phyloP scores from a whole-genome alignment of 208 protist species.

The Entamoeba histolytica region DNA sequence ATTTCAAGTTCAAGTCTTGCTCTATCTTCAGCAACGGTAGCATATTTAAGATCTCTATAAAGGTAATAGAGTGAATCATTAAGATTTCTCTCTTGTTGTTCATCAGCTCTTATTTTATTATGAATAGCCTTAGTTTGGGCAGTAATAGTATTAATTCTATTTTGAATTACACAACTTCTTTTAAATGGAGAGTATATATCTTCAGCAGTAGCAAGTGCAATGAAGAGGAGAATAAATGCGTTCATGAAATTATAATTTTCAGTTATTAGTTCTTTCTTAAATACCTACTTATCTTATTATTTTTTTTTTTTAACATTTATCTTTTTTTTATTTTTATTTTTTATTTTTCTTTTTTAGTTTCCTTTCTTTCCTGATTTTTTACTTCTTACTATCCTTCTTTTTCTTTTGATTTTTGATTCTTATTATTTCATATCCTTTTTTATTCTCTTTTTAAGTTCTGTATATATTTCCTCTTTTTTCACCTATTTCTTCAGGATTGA shows the following conservation, averaged over 20 bases:
- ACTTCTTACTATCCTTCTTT: no score
- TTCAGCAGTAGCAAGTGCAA: background rate
- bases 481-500: no score
- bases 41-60: background rate
- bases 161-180: background rate
- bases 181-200: background rate
- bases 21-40: background rate
- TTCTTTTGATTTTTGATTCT: no score
- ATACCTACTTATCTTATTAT: no score
- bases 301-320: no score
- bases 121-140: background rate
- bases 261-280: no score
- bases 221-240: background rate
- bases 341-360: no score
- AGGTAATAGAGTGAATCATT: background rate
- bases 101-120: background rate
- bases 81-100: background rate
- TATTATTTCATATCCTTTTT: no score
- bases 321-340: no score
- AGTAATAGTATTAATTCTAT: background rate
- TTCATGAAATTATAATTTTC: background rate
- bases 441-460: no score
- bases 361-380: no score
- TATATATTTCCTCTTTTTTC: no score
- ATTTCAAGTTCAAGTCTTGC: background rate